Base-by-base conservation (phyloP, 352 stramenopile species). In the Albugo laibachii region DNA sequence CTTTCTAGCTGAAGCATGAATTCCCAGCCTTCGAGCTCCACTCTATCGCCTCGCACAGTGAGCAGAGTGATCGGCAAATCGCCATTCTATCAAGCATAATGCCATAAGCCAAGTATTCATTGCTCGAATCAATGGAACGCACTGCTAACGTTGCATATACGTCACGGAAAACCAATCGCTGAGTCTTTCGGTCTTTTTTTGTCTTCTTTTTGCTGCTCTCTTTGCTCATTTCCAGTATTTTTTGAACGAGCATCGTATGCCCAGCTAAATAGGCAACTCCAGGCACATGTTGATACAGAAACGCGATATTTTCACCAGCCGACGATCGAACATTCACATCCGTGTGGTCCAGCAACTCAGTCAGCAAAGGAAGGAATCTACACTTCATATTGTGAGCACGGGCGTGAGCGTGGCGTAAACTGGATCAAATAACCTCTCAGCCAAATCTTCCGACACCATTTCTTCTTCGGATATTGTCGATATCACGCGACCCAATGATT, bases 151-250 rank as follows among this genome's bases (percentile, higher is more conserved):
- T 89, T 1, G 65, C 75, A 43, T 89, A 53, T 48, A 92, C 78
- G 48, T 92, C 76, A 16, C 79, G 72, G 42, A 92, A 92, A 12
- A 88, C 74, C 37, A 77, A 62, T 20, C 74, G 71, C 54, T 92
- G 79, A 1, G 72, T 72, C 48, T 92, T 92, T 20, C 79, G 76
- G 39, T 92, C 79, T 43, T 88, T 87, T 53, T 92, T 92, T 62
- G 71, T 88, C 56, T 77, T 87, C 54, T 85, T 89, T 61, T 92
- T 92, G 63, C 70, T 89, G 61, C 52, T 88, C 39, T 87, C 72
- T 51, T 89, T 89, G 69, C 76, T 89, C 74, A 92, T 78, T 31
- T 64, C 55, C 13, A 63, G 62, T 31, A 85, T 78, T 14, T 70
- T 73, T 35, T 73, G 63, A 13, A 88, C n/a, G 21, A 87, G 73